Percentiles rank a stretch among this genome's conserved stretches.
Conservation (phyloP, 1,139 yeast genomes). For the Geotrichum carabidarum region DNA sequence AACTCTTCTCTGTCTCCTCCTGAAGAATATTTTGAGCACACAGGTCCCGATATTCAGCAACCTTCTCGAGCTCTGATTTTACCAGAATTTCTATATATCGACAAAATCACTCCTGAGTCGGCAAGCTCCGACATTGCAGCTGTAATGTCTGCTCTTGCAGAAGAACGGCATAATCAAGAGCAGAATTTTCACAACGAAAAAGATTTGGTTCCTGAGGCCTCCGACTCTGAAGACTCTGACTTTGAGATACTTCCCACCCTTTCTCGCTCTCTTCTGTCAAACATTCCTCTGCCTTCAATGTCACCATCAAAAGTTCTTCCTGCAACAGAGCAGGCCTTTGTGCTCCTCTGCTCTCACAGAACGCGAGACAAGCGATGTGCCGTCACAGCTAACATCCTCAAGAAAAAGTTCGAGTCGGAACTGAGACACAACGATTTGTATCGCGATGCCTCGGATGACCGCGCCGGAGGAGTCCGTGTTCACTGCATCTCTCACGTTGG, state of each 20-base stretch:
- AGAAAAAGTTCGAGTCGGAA: conserved; percentile 68
- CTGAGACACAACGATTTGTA: conserved; percentile 65
- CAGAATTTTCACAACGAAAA: background rate
- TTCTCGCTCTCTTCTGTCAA: background rate
- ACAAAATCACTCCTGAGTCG: conserved; percentile 45
- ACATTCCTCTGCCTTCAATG: background rate
- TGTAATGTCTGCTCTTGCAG: conserved; percentile 36
- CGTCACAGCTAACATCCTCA: conserved; percentile 87
- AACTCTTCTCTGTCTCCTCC: conserved; percentile 36
- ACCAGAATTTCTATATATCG: conserved; percentile 73
- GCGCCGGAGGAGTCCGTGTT: conserved; percentile 70
- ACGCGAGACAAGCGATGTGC: conserved; percentile 94
- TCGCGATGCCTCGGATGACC: conserved; percentile 67
- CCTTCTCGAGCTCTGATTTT: conserved; percentile 47
- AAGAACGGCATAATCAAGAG: conserved; percentile 10
- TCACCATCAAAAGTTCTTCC: conserved; percentile 3
- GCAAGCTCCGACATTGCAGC: conserved; percentile 46
- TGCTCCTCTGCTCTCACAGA: conserved; percentile 80
- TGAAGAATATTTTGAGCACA: conserved; percentile 28
- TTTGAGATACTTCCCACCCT: background rate
- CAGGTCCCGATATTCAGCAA: conserved; percentile 20
- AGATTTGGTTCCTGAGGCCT: background rate
- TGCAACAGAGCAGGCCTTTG: conserved; percentile 42
- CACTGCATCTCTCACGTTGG: conserved; percentile 81
- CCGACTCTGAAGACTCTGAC: background rate